phyloP scores from a whole-genome alignment of 1,139 yeast genomes.

The Blastobotrys capitulatus region DNA sequence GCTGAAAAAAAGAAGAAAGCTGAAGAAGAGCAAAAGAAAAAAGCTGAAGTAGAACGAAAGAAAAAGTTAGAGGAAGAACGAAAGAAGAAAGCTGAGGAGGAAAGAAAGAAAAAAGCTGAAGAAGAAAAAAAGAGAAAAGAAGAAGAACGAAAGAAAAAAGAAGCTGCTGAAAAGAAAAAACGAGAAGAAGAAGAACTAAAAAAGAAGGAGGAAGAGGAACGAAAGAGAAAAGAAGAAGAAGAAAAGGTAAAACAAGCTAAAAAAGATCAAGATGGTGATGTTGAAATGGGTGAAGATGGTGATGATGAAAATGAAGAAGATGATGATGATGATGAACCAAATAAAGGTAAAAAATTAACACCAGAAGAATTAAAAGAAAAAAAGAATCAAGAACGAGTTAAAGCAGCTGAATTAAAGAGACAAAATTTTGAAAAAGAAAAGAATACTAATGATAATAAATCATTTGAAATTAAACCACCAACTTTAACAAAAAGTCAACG shows the following conservation, averaged over 20 bases:
- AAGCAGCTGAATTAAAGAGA: neutral
- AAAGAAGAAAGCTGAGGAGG: slow-evolving; percentile 39
- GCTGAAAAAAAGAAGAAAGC: neutral
- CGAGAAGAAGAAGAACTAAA: slow-evolving; percentile 18
- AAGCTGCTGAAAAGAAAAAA: slow-evolving; percentile 14
- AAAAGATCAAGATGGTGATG: slow-evolving; percentile 4
- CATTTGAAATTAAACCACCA: neutral
- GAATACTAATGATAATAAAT: neutral
- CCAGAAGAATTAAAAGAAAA: neutral
- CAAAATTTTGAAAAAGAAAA: neutral
- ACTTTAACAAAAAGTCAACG: neutral
- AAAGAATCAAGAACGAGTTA: neutral
- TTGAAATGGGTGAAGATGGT: slow-evolving; percentile 16
- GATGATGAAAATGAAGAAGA: slow-evolving; percentile 12
- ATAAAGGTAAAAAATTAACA: neutral
- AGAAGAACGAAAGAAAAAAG: slow-evolving; percentile 6
- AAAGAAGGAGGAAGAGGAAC: slow-evolving; percentile 12
- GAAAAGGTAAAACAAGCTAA: neutral
- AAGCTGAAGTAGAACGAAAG: slow-evolving; percentile 15
- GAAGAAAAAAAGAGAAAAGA: slow-evolving; percentile 51
- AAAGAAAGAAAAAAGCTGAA: slow-evolving; percentile 12
- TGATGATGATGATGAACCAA: slow-evolving; percentile 5
- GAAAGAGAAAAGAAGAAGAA: slow-evolving; percentile 4
- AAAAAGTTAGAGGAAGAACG: slow-evolving; percentile 19
- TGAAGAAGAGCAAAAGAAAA: slow-evolving; percentile 2